Conservation (phyloP, 345 rosid species). For the Eutrema japonicum region DNA sequence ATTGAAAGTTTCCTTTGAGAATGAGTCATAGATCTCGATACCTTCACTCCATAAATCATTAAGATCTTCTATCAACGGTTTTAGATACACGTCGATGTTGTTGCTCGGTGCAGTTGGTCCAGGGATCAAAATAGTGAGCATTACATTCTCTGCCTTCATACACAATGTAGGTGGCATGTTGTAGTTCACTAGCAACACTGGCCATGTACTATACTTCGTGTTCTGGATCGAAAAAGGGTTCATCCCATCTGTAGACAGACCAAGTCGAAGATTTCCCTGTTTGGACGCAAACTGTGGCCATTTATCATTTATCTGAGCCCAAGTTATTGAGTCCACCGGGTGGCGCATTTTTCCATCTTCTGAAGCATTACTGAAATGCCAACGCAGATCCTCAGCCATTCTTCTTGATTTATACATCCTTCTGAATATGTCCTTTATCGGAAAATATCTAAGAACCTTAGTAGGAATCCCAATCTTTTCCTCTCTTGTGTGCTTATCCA, state of each 20-base stretch:
- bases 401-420: neutral
- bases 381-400: neutral
- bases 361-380: neutral
- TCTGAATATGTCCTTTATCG: neutral
- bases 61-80: neutral
- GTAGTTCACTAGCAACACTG: too few species aligned
- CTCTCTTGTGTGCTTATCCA: neutral
- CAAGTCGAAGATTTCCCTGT: neutral
- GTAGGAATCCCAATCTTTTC: neutral
- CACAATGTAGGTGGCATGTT: too few species aligned
- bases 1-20: neutral
- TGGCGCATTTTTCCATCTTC: neutral
- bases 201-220: too few species aligned
- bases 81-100: neutral
- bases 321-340: neutral
- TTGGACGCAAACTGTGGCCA: neutral
- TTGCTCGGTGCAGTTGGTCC: neutral
- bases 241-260: neutral
- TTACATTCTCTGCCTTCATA: too few species aligned
- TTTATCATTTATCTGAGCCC: neutral
- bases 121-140: neutral
- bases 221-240: too few species aligned
- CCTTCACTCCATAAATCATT: neutral
- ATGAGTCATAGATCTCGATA: neutral
- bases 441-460: neutral